Conservation (phyloP, 495 filamentous ascomycete genomes). For the Penicillium nucicola region DNA sequence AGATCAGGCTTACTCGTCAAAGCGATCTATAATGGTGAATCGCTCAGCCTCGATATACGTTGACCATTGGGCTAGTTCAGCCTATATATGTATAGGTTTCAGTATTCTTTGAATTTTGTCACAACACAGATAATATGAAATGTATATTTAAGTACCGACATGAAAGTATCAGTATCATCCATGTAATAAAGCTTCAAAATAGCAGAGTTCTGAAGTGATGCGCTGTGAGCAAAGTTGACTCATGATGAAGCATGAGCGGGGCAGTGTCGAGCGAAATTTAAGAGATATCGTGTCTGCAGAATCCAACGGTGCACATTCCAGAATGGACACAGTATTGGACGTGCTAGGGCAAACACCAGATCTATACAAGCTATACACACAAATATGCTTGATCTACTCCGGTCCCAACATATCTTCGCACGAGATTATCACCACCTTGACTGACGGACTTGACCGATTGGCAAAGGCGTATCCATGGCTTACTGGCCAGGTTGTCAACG, state of each 20-base stretch:
- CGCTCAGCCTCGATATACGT: too few relatives aligned
- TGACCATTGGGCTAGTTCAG: too few relatives aligned
- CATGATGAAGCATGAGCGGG: background rate
- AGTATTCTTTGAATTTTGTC: too few relatives aligned
- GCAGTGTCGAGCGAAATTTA: background rate
- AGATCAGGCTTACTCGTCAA: too few relatives aligned
- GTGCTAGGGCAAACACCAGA: conserved; percentile 12
- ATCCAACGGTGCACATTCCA: background rate
- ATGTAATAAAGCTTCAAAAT: too few relatives aligned
- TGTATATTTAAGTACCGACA: too few relatives aligned
- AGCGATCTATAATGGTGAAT: too few relatives aligned
- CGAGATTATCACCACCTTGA: conserved; percentile 30
- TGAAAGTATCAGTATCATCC: too few relatives aligned
- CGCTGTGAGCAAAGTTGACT: background rate
- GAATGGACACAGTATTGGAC: conserved; percentile 6
- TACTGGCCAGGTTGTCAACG: conserved; percentile 49
- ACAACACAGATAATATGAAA: too few relatives aligned
- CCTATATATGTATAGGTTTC: too few relatives aligned
- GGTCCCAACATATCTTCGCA: conserved; percentile 22
- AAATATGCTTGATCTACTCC: conserved; percentile 38
- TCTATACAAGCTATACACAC: conserved; percentile 38
- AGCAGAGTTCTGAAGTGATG: background rate
- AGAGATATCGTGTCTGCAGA: background rate
- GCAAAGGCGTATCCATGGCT: conserved; percentile 49
- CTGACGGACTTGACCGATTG: conserved; percentile 34